Evolutionary conservation across 2,329 filamentous ascomycete species (phyloP).

Genomic region (Torrubiellomyces zombiae): DNA sequence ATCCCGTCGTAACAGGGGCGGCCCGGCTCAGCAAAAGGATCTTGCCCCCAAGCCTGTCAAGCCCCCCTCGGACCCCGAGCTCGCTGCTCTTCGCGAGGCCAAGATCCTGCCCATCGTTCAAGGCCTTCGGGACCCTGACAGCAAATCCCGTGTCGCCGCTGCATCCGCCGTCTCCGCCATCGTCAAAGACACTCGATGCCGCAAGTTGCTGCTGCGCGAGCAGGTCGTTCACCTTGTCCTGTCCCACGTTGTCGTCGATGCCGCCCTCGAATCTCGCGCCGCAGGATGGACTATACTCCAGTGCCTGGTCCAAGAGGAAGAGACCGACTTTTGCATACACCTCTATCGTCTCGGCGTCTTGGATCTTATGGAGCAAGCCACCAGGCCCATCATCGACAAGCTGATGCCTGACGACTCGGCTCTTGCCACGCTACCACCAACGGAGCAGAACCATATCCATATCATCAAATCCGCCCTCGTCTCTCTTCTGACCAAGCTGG

Average conservation of each 20-base stretch:
- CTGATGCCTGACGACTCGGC: slow-evolving; percentile 22
- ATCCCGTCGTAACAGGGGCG: slow-evolving; percentile 35
- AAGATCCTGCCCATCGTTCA: slow-evolving; percentile 47
- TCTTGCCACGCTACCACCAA: slow-evolving; percentile 31
- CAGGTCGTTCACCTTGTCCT: slow-evolving; percentile 47
- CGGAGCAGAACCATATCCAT: slow-evolving; percentile 36
- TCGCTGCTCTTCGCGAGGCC: slow-evolving; percentile 44
- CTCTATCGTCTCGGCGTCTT: slow-evolving; percentile 45
- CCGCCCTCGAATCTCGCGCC: slow-evolving; percentile 43
- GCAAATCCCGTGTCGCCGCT: slow-evolving; percentile 41
- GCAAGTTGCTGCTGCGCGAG: slow-evolving; percentile 49
- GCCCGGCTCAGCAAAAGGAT: slow-evolving; percentile 30
- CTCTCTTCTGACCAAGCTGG: slow-evolving; percentile 34
- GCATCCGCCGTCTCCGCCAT: slow-evolving; percentile 44
- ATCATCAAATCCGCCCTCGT: slow-evolving; percentile 37
- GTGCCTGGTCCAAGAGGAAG: slow-evolving; percentile 44
- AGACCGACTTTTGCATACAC: slow-evolving; percentile 49
- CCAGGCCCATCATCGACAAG: slow-evolving; percentile 28
- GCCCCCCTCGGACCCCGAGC: slow-evolving; percentile 44
- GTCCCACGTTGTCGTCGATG: slow-evolving; percentile 46
- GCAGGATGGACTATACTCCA: slow-evolving; percentile 53
- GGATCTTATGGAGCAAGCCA: slow-evolving; percentile 40
- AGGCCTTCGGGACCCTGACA: slow-evolving; percentile 41
- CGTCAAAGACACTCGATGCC: slow-evolving; percentile 42
- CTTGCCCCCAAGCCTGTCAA: slow-evolving; percentile 42